phyloP scores from a whole-genome alignment of 192 early-diverging fungal species.

The Rhizophagus clarus region DNA sequence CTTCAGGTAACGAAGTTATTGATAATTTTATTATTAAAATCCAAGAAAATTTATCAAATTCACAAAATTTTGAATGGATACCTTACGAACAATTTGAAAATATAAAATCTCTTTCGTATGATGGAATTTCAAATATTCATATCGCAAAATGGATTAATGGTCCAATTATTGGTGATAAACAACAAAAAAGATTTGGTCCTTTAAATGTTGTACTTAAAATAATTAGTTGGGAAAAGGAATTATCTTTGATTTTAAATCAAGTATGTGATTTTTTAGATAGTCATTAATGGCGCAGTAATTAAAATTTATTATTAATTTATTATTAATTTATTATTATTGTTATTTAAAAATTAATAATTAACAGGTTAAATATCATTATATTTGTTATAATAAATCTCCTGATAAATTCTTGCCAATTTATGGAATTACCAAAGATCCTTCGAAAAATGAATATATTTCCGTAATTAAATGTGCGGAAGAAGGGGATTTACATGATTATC shows the following conservation, averaged over 20 bases:
- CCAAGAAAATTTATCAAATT: not conserved
- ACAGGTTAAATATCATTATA: not conserved
- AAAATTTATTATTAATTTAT: too few relatives aligned
- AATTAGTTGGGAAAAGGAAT: not conserved
- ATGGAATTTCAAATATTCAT: not conserved
- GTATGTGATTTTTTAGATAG: not conserved
- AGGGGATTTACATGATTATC: not conserved
- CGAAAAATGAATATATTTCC: not conserved
- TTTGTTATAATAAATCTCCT: not conserved
- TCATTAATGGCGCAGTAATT: too few relatives aligned
- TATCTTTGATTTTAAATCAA: not conserved
- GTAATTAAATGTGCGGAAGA: not conserved
- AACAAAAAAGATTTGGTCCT: not conserved
- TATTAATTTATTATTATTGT: not conserved
- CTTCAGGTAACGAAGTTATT: not conserved
- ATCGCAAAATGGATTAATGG: not conserved
- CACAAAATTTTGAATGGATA: not conserved
- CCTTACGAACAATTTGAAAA: not conserved
- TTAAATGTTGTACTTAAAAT: not conserved
- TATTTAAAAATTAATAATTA: not conserved
- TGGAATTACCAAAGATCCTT: not conserved
- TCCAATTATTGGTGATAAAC: not conserved
- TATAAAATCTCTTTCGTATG: not conserved
- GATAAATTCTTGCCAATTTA: not conserved
- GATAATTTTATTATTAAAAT: not conserved